Conservation (phyloP, 2,329 filamentous ascomycete species). For the Exophiala aquamarina region DNA sequence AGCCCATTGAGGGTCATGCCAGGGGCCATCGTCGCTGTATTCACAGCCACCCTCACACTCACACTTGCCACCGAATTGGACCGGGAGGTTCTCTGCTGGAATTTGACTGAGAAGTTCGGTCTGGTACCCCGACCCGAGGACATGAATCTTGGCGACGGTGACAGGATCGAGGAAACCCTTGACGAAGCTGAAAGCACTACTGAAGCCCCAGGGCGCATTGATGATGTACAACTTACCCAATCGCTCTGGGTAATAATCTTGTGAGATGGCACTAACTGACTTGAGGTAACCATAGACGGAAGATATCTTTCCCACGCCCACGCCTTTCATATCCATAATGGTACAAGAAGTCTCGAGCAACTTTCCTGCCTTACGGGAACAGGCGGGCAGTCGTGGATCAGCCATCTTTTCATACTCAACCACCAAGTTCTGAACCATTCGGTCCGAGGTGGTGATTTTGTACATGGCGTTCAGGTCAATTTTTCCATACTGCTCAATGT, state of each 20-base stretch:
- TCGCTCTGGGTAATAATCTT: conserved; percentile 99
- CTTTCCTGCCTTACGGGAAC: conserved; percentile 84
- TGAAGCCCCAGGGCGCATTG: conserved; percentile 97
- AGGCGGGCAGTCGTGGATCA: conserved; percentile 90
- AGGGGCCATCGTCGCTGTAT: conserved; percentile 87
- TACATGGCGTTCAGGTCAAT: conserved; percentile 88
- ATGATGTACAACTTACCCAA: conserved; percentile 95
- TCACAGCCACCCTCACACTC: conserved; percentile 78
- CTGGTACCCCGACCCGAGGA: conserved; percentile 79
- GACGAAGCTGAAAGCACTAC: conserved; percentile 77
- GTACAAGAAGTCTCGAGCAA: conserved; percentile 97
- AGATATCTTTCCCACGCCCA: conserved; percentile 76
- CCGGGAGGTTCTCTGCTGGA: conserved; percentile 84
- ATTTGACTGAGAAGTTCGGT: conserved; percentile 81
- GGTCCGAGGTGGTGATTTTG: conserved; percentile 87
- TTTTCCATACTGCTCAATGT: conserved; percentile 94
- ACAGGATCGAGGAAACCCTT: conserved; percentile 96
- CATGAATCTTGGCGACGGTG: conserved; percentile 92
- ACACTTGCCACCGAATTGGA: conserved; percentile 80
- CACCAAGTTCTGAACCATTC: conserved; percentile 95
- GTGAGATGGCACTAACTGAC: conserved; percentile 82
- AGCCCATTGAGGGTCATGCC: conserved; percentile 56
- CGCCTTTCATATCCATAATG: conserved; percentile 96
- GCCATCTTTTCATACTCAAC: conserved; percentile 96
- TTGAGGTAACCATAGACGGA: conserved; percentile 87